Base-by-base conservation (phyloP, 2,329 filamentous ascomycete species). In the Dothistroma pini region DNA sequence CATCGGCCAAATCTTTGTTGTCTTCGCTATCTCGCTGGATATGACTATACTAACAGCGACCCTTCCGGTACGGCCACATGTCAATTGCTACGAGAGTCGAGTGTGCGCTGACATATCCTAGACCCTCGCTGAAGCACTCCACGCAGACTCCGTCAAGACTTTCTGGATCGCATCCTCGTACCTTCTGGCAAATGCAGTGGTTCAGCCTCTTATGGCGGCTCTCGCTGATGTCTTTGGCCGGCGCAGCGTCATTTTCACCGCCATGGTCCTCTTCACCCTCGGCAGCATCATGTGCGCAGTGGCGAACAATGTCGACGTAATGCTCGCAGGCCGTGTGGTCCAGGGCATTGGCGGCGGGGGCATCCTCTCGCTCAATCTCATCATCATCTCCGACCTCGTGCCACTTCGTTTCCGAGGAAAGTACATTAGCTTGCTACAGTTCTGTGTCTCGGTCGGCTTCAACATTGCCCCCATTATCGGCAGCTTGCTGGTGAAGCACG, bases 141-240 rank as follows among this genome's bases (percentile, higher is more conserved):
- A 74, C 50, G 68, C 75, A 59, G 61, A 72, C 63, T 64, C 77
- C 35, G 70, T 74, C 10, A 73, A 76, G 52, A 73, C 77, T 0
- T 78, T 83, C 59, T 84, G 82, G 82, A 75, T 79, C 12, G 80
- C 78, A 1, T 79, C 80, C 0, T 75, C 77, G 3, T 84, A 82
- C 60, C 74, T 83, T 0, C 69, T 83, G 12, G 69, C 76, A 4
- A 75, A 72, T 19, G 75, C 79, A 16, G 76, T 77, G 25, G 75
- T 77, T 52, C 75, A 80, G 52, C 79, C 78, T 21, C 70, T 79
- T 54, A 76, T 76, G 57, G 76, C 76, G 0, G 70, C 75, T 0
- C 69, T 81, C 4, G 77, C 78, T 10, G 75, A 80, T 58, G 76
- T 81, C 21, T 81, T 84, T 59, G 81, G 80, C 2, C 78, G 80